Conservation (phyloP, 768 basidiomycete genomes). For the Rhodosporidiobolus odoratus region DNA sequence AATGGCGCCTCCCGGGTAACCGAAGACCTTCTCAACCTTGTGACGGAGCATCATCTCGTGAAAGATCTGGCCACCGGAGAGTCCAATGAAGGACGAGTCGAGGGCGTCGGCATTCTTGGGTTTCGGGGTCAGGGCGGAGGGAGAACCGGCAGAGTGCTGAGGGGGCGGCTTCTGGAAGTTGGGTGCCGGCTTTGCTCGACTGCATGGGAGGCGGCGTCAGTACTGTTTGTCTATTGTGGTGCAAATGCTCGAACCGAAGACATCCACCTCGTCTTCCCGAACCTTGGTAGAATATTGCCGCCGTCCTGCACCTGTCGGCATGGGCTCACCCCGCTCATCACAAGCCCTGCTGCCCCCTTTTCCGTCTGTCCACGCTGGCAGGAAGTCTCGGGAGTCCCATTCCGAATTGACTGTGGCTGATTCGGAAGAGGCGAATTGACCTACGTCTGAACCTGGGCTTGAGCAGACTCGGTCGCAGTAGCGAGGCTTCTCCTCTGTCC, state of each 20-base stretch:
- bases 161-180: conserved; percentile 27
- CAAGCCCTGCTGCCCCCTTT: too few species aligned
- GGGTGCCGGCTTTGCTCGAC: conserved; percentile 28
- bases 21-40: conserved; percentile 91
- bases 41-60: conserved; percentile 99
- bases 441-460: conserved; percentile 28
- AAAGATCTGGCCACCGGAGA: conserved; percentile 95
- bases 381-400: too few species aligned
- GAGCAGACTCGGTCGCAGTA: conserved; percentile 8
- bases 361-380: too few species aligned
- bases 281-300: too few species aligned
- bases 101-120: conserved; percentile 36
- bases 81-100: conserved; percentile 82
- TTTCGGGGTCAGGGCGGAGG: conserved; percentile 12
- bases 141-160: conserved; percentile 7
- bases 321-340: too few species aligned
- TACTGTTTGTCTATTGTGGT: background rate
- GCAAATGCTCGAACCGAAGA: background rate
- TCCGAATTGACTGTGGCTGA: background rate
- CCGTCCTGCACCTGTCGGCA: too few species aligned
- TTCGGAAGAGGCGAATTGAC: background rate
- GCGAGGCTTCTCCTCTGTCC: conserved; percentile 14
- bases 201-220: background rate
- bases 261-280: too few species aligned
- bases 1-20: conserved; percentile 89